Evolutionary conservation across 2,329 filamentous ascomycete genomes (phyloP).

Genomic region (Chaetomium sp.): DNA sequence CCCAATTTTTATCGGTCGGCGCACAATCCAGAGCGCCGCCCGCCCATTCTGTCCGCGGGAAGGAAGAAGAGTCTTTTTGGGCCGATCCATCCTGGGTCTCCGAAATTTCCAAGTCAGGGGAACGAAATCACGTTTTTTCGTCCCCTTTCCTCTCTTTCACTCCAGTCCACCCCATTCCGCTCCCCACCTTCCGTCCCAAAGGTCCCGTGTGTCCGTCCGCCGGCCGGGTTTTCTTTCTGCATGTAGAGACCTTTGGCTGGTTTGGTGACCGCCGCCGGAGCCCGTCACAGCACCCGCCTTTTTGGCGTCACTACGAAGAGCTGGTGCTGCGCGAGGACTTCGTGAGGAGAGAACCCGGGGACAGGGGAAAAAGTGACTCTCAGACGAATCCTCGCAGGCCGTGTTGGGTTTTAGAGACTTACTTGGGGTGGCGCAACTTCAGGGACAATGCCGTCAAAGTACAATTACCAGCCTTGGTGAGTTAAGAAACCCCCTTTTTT

Average conservation of each 20-base stretch:
- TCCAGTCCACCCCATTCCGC: background rate
- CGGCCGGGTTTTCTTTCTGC: constrained; percentile 15
- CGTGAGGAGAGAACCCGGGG: background rate
- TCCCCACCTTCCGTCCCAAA: constrained; percentile 5
- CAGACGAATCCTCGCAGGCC: background rate
- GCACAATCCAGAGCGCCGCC: background rate
- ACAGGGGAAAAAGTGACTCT: background rate
- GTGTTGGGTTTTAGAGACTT: constrained; percentile 9
- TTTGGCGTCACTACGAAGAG: constrained; percentile 23
- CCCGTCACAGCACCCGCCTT: constrained; percentile 14
- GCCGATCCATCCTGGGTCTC: constrained; percentile 1
- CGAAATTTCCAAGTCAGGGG: constrained; percentile 9
- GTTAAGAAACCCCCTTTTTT: background rate
- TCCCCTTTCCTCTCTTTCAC: background rate
- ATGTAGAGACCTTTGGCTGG: constrained; percentile 18
- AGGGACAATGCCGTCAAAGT: constrained; percentile 23
- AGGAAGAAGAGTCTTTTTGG: background rate
- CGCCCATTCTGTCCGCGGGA: background rate
- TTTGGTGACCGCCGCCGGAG: constrained; percentile 9
- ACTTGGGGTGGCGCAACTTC: constrained; percentile 4
- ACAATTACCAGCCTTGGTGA: constrained; percentile 24
- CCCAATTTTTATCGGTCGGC: constrained; percentile 15
- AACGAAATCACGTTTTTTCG: constrained; percentile 2
- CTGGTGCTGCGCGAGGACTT: constrained; percentile 15
- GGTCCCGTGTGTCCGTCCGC: constrained; percentile 7